phyloP scores from a whole-genome alignment of 2,329 filamentous ascomycete genomes.

The Thyridium curvatum region DNA sequence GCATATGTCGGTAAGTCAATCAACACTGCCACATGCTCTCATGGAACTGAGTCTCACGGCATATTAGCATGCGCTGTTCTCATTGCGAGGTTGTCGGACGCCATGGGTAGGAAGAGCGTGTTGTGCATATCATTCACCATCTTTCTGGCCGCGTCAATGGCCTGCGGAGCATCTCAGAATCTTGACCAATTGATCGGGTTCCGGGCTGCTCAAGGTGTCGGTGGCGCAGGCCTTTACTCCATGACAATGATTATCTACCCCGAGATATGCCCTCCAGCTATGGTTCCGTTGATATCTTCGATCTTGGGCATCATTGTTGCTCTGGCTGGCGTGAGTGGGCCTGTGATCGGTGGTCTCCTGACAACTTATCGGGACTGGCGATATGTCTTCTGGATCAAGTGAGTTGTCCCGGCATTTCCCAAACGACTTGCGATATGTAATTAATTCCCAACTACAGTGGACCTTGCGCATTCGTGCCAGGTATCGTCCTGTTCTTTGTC shows the following conservation, averaged over 20 bases:
- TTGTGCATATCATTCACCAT: too few relatives aligned
- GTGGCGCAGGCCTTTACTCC: conserved; percentile 14
- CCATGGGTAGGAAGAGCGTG: too few relatives aligned
- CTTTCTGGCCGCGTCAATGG: conserved; percentile 12
- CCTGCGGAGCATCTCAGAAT: conserved; percentile 8
- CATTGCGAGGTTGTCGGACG: too few relatives aligned
- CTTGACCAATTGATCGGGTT: conserved; percentile 14
- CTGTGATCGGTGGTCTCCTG: conserved; percentile 12
- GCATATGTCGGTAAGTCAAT: too few relatives aligned
- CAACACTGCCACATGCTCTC: too few relatives aligned
- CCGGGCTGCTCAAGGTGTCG: conserved; percentile 12
- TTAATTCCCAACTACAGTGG: too few relatives aligned
- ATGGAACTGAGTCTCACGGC: too few relatives aligned
- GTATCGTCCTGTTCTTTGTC: conserved; percentile 2
- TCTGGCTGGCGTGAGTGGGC: conserved; percentile 12
- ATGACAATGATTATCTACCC: conserved; percentile 13
- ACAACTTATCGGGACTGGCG: conserved; percentile 8
- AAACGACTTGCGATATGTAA: too few relatives aligned
- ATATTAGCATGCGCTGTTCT: too few relatives aligned
- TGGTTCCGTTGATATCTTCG: conserved; percentile 7
- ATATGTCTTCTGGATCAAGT: conserved; percentile 14
- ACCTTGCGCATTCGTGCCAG: not conserved
- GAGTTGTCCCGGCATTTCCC: too few relatives aligned
- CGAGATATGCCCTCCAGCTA: conserved; percentile 10
- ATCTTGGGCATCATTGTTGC: conserved; percentile 12